Evolutionary conservation across 495 filamentous ascomycete species (phyloP).

Genomic region (Thozetella sp.): DNA sequence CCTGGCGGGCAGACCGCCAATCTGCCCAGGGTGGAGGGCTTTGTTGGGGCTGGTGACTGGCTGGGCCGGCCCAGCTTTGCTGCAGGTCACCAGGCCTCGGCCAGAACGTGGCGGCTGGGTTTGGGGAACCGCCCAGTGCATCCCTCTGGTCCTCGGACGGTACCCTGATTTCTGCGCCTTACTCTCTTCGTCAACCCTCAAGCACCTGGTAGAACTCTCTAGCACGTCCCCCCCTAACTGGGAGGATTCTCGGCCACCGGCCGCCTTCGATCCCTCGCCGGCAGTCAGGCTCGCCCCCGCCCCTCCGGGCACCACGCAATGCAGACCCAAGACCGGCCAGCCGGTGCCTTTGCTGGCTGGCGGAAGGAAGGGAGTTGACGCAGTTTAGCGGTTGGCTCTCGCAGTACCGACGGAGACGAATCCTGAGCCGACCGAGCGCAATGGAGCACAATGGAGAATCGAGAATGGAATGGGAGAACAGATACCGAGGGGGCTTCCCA

Average conservation of each 20-base stretch:
- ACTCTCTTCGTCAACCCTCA: background rate
- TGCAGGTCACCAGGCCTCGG: background rate
- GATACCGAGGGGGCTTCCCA: too few species aligned
- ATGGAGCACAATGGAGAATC: too few species aligned
- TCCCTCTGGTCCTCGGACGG: background rate
- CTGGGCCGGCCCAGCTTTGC: background rate
- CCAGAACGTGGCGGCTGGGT: slow-evolving; percentile 2
- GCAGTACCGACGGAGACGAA: background rate
- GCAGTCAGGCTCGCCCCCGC: background rate
- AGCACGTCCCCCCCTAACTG: background rate
- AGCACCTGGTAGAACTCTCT: background rate
- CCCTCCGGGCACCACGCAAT: background rate
- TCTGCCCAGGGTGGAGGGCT: background rate
- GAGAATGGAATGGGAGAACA: too few species aligned
- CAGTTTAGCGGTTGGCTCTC: too few species aligned
- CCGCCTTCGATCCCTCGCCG: background rate
- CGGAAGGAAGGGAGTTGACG: background rate
- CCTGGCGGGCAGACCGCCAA: background rate
- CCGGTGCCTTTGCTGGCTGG: background rate
- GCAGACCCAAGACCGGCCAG: background rate
- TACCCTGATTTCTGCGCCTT: background rate
- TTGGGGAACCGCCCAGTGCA: slow-evolving; percentile 1
- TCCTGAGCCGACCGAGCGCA: background rate
- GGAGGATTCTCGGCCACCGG: background rate
- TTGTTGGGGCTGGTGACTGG: slow-evolving; percentile 1